These are phyloP conservation scores for Monosporascus cannonballus DNA, from an alignment of 2,329 filamentous ascomycete species.

Conservation along the genomic window DNA sequence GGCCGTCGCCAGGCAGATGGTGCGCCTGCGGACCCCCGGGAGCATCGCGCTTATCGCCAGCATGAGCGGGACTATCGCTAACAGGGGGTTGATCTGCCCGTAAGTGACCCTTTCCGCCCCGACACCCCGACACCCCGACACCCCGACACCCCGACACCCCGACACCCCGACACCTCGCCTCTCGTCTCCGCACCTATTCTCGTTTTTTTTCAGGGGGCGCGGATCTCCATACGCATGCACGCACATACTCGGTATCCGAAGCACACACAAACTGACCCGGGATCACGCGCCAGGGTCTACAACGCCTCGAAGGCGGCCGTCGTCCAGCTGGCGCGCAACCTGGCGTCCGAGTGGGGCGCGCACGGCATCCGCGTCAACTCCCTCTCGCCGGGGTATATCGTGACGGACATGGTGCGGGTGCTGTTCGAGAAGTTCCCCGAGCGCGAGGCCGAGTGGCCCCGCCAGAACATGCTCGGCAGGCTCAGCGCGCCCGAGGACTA, in stretches of 20 bases:
- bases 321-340: slow-evolving; percentile 62
- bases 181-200: background rate
- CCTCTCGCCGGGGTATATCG: slow-evolving; percentile 73
- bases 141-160: background rate
- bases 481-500: slow-evolving; percentile 65
- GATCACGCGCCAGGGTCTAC: slow-evolving; percentile 52
- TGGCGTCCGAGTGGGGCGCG: slow-evolving; percentile 67
- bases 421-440: slow-evolving; percentile 74
- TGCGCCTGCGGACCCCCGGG: slow-evolving; percentile 49
- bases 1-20: slow-evolving; percentile 75
- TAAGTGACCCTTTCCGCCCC: slow-evolving; percentile 32
- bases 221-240: no score
- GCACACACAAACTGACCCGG: no score
- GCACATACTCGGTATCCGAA: no score
- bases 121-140: background rate
- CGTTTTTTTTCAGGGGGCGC: background rate
- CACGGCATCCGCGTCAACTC: slow-evolving; percentile 75
- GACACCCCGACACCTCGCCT: background rate
- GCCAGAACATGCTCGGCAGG: slow-evolving; percentile 76
- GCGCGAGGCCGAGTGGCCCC: slow-evolving; percentile 62
- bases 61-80: slow-evolving; percentile 64
- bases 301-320: slow-evolving; percentile 73
- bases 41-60: slow-evolving; percentile 64
- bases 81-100: slow-evolving; percentile 54
- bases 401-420: slow-evolving; percentile 76